These are phyloP conservation scores for Marasmius sp. DNA, from an alignment of 1,284 basidiomycete species.

Conservation along the genomic window DNA sequence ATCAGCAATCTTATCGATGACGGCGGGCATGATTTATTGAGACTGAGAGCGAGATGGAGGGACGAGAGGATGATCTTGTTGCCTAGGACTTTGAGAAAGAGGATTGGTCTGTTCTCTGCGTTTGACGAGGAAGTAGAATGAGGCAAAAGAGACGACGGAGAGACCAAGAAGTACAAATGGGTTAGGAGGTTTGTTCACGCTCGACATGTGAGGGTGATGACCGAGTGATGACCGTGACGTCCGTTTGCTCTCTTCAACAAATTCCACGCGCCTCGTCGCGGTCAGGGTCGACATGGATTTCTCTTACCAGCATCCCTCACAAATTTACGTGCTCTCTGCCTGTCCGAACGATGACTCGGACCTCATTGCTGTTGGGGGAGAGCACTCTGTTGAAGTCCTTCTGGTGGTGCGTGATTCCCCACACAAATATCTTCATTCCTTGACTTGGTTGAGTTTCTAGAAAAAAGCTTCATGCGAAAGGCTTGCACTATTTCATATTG, in stretches of 20 bases:
- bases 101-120: constrained; percentile 57
- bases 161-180: constrained; percentile 61
- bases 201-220: background rate
- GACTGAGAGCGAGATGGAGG: constrained; percentile 48
- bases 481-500: constrained; percentile 72
- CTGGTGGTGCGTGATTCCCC: constrained; percentile 48
- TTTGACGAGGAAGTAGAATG: constrained; percentile 57
- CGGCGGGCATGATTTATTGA: constrained; percentile 37
- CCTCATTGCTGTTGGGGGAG: constrained; percentile 69
- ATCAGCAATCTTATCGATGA: constrained; percentile 52
- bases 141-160: constrained; percentile 51
- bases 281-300: constrained; percentile 46
- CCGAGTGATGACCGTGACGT: background rate
- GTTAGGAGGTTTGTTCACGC: constrained; percentile 48
- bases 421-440: constrained; percentile 13
- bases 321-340: constrained; percentile 60
- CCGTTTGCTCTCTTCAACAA: background rate
- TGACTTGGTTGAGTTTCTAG: constrained; percentile 23
- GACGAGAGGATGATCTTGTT: constrained; percentile 63
- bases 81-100: constrained; percentile 61
- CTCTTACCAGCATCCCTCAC: constrained; percentile 53
- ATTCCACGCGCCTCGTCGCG: background rate
- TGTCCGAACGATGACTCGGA: constrained; percentile 63
- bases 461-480: constrained; percentile 40
- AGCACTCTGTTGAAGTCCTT: constrained; percentile 69